Evolutionary conservation across 257 asterid species (phyloP).

Genomic region (Anisodus tanguticus): DNA sequence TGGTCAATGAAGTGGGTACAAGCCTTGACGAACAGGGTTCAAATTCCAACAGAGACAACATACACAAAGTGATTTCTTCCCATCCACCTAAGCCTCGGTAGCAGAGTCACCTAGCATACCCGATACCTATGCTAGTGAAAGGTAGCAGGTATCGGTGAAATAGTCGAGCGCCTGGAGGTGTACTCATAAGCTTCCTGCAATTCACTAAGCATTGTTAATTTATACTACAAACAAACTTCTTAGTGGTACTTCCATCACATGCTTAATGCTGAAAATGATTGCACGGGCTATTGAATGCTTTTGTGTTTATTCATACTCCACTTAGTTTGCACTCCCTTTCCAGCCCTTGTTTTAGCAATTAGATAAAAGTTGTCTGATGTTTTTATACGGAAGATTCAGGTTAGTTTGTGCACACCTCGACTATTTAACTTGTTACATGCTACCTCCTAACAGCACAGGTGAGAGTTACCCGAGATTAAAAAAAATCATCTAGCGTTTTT

Average conservation of each 20-base stretch:
- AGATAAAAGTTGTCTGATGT: background rate
- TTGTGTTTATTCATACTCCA: background rate
- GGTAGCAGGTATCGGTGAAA: background rate
- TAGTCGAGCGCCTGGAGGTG: background rate
- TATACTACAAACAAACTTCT: conserved; percentile 12
- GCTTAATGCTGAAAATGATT: background rate
- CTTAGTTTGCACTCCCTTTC: background rate
- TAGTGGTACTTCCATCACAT: background rate
- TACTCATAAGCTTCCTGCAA: background rate
- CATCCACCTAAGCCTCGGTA: background rate
- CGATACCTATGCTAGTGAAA: background rate
- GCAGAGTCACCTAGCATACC: background rate
- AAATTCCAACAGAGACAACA: background rate
- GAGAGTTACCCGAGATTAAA: background rate
- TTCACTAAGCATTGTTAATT: background rate
- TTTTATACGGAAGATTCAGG: background rate
- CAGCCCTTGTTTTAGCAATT: background rate
- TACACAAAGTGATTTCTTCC: background rate
- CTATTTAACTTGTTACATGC: background rate
- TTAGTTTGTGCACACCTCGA: background rate
- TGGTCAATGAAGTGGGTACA: background rate
- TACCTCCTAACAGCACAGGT: background rate
- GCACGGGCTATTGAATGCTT: background rate
- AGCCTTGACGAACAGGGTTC: background rate
- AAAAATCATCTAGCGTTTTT: background rate